Base-by-base conservation (phyloP, 441 rosid species). In the Geranium incanum region DNA sequence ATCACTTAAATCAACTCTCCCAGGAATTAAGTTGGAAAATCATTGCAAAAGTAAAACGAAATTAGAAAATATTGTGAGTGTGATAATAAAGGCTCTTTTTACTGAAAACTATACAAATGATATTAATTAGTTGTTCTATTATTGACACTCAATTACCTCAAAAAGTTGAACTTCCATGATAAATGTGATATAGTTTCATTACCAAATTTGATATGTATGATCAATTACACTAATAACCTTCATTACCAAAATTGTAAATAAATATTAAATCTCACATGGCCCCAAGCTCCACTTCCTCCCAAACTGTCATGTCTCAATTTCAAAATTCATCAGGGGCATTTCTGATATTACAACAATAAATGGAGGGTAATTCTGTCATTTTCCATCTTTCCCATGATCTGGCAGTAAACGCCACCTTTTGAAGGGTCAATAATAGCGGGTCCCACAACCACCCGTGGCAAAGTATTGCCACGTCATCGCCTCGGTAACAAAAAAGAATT, bases 401-500 rank as follows among this genome's bases (percentile, higher is more conserved):
- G 55, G 55, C 13, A 45, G 19, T 11, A 5, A 69, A 18, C 33
- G 33, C 33, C 33, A 37, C 12, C 6, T 5, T 41, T 66, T 50
- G 2, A 77, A 67, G 9, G 41, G 48, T 68, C n/a, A 43, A 43
- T 43, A 11, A 2, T 13, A 16, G 18, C 7, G n/a, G 74, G 33
- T 60, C 74, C 78, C 38, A 39, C 69, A 43, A 11, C 38, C 43
- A 50, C 79, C 77, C 84, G 83, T 80, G 79, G 75, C 69, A n/a
- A 0, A 6, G 0, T 0, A 18, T 9, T 18, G 39, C 82, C 84
- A 78, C 79, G 48, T 77, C 74, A 57, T 39, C 75, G 3, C 33
- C 70, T 67, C 33, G 60, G 48, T 45, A 59, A 72, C 55, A 33
- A 55, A 36, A 67, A 72, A 4, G 43, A 39, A 39, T 39, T 39